A percentile compares a stretch with the other conserved stretches of the same genome.
Conservation (phyloP, 2,329 filamentous ascomycete species). For the Colletotrichum falcatum region DNA sequence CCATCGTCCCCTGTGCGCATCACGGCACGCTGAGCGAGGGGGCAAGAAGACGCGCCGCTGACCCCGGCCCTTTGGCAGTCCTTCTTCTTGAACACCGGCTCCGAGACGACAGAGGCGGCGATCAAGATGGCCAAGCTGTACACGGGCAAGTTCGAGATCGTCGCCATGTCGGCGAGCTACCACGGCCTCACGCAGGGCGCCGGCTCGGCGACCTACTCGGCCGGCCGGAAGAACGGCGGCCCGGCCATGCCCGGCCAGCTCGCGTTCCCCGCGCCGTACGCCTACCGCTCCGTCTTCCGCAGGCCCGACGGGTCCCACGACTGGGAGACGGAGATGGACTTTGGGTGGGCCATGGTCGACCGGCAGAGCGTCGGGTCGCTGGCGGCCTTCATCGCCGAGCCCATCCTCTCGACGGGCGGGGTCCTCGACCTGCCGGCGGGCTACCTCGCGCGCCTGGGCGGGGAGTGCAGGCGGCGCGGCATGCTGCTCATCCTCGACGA, state of each 20-base stretch:
- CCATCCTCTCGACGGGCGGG: conserved; percentile 68
- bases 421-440: conserved; percentile 67
- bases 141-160: conserved; percentile 73
- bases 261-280: conserved; percentile 69
- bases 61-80: conserved; percentile 45
- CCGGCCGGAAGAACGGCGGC: conserved; percentile 60
- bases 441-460: conserved; percentile 64
- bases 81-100: conserved; percentile 68
- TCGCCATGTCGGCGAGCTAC: conserved; percentile 68
- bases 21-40: no score
- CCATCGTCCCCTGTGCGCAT: no score
- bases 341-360: conserved; percentile 72
- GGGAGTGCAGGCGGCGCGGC: conserved; percentile 64
- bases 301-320: conserved; percentile 71
- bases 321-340: conserved; percentile 74
- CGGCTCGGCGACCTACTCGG: conserved; percentile 64
- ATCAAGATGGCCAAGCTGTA: conserved; percentile 73
- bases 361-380: conserved; percentile 68
- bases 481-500: conserved; percentile 72
- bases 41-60: rapidly evolving
- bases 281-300: conserved; percentile 72
- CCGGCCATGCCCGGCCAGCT: conserved; percentile 67
- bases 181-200: conserved; percentile 70
- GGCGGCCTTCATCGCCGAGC: conserved; percentile 72
- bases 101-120: conserved; percentile 68